Conservation (phyloP, 192 early-diverging fungal genomes). For the Coemansia sp. region DNA sequence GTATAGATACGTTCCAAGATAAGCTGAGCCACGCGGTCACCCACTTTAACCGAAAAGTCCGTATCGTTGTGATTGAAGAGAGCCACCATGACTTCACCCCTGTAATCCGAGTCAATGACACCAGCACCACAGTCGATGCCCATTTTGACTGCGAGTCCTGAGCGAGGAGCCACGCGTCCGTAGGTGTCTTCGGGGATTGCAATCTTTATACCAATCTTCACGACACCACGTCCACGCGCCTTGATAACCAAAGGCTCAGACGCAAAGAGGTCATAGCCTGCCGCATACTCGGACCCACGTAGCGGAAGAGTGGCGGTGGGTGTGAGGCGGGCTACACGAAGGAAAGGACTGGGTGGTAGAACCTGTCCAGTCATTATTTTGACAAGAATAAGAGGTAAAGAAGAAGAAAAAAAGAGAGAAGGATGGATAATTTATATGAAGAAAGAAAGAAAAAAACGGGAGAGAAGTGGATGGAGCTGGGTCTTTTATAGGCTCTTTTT, state of each 20-base stretch:
- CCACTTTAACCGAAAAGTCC: conserved; percentile 73
- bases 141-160: conserved; percentile 88
- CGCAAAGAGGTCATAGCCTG: conserved; percentile 94
- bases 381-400: not conserved
- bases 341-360: conserved; percentile 12
- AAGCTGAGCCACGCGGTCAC: conserved; percentile 96
- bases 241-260: conserved; percentile 67
- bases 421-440: no score
- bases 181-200: conserved; percentile 86
- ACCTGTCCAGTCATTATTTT: conserved; percentile 1
- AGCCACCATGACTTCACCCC: conserved; percentile 82
- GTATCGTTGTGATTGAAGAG: conserved; percentile 87
- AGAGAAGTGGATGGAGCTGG: no score
- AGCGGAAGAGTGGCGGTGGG: conserved; percentile 74
- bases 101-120: conserved; percentile 92
- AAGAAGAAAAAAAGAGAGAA: no score
- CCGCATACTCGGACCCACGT: conserved; percentile 79
- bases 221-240: conserved; percentile 74
- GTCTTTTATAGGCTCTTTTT: no score
- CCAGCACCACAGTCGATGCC: conserved; percentile 90
- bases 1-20: conserved; percentile 86
- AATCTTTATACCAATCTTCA: conserved; percentile 87
- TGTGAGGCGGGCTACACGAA: conserved; percentile 31
- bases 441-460: no score
- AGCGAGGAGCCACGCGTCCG: conserved; percentile 93